These are phyloP conservation scores for Taphrina pruni DNA, from an alignment of 1,139 yeast genomes.

Conservation along the genomic window DNA sequence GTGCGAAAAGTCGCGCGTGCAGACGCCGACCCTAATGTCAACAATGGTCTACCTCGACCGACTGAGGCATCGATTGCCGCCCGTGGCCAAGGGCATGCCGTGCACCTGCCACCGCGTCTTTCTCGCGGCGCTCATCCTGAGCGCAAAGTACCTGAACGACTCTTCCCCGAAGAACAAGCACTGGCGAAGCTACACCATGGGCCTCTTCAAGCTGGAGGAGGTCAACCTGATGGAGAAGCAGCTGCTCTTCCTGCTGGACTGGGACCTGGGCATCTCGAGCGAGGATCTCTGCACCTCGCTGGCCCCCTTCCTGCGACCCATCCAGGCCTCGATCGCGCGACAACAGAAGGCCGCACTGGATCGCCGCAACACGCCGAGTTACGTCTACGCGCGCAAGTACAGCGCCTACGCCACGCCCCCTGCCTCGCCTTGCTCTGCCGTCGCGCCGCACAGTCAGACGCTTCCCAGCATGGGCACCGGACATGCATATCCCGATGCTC, in stretches of 20 bases:
- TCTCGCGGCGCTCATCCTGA: conserved; percentile 80
- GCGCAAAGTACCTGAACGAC: conserved; percentile 91
- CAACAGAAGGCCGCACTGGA: conserved; percentile 17
- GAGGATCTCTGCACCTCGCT: conserved; percentile 72
- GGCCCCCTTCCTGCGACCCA: conserved; percentile 76
- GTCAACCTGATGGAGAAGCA: conserved; percentile 93
- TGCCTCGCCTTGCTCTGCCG: conserved; percentile 20
- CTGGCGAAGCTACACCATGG: conserved; percentile 92
- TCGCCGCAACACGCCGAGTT: conserved; percentile 30
- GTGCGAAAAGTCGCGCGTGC: conserved; percentile 83
- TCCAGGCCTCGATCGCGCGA: conserved; percentile 49
- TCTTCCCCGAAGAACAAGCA: conserved; percentile 93
- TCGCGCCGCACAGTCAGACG: not conserved
- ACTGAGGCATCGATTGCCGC: conserved; percentile 76
- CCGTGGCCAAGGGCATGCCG: conserved; percentile 89
- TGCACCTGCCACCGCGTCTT: conserved; percentile 93
- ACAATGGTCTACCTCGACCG: conserved; percentile 80
- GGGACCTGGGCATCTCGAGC: conserved; percentile 76
- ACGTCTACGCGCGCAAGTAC: conserved; percentile 37
- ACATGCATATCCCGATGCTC: too few species aligned
- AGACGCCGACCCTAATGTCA: conserved; percentile 93
- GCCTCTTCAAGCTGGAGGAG: conserved; percentile 73
- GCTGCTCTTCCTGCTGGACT: conserved; percentile 75
- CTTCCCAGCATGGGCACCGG: conserved; percentile 16
- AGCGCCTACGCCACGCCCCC: conserved; percentile 33